These are phyloP conservation scores for Venturia nashicola DNA, from an alignment of 2,329 filamentous ascomycete species.

Conservation along the genomic window DNA sequence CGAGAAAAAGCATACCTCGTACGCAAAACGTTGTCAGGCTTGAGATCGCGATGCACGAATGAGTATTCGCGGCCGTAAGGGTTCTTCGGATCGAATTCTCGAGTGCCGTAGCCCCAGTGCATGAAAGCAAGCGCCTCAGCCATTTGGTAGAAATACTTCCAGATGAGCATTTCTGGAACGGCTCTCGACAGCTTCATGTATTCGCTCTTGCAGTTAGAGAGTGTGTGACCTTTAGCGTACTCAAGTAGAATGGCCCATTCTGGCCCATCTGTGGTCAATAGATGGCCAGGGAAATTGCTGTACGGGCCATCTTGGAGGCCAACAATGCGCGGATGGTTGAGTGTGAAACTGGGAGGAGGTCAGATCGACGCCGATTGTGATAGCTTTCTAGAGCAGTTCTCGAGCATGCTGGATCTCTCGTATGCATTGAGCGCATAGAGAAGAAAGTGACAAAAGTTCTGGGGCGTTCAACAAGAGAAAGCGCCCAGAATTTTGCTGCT, in stretches of 20 bases:
- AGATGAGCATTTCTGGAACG: background rate
- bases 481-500: background rate
- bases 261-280: background rate
- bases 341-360: background rate
- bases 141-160: slow-evolving; percentile 4
- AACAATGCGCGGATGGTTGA: background rate
- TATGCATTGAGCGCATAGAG: too few relatives aligned
- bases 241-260: background rate
- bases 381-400: too few relatives aligned
- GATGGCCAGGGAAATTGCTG: background rate
- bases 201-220: background rate
- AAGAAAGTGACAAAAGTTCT: too few relatives aligned
- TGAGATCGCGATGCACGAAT: slow-evolving; percentile 4
- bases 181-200: background rate
- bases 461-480: background rate
- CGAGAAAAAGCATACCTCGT: background rate
- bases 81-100: background rate
- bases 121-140: slow-evolving; percentile 5
- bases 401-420: too few relatives aligned
- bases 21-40: slow-evolving; percentile 6
- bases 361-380: background rate
- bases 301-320: background rate
- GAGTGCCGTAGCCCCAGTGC: background rate
- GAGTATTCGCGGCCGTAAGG: background rate
- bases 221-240: background rate